Base-by-base conservation (phyloP, 2,329 filamentous ascomycete genomes). In the Myriosclerotinia curreyana region DNA sequence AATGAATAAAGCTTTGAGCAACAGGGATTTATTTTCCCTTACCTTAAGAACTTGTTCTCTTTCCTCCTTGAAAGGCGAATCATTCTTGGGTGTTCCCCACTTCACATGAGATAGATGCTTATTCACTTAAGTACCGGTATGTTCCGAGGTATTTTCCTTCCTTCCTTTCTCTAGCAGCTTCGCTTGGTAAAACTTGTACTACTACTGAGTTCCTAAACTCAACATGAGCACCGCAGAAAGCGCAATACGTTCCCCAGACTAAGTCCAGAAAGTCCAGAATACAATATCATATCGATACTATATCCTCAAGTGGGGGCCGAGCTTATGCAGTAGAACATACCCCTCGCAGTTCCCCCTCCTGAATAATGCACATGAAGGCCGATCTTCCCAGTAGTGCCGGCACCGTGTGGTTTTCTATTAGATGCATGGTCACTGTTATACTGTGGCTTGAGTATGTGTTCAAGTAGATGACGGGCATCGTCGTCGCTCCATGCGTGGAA, bases 401-500 rank as follows among this genome's bases (percentile, higher is more conserved):
- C 9, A 14, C 12, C 20, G 20, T 12, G n/a, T 46, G 12, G n/a
- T 20, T 12, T 12, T 5, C 40, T 48, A 17, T 12, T 48, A 48
- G n/a, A 48, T 48, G 20, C 44, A 22, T 48, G 44, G n/a, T 22
- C 12, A 28, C 28, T 17, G 14, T 50, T 28, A 15, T 22, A 20
- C 15, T 17, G 36, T 54, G n/a, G 36, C 52, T 28, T 54, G 8
- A 9, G 17, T 22, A 9, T 25, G 11, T 12, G 9, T 4, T 12
- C 38, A 31, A n/a, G 5, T n/a, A 14, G 28, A 9, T 20, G 17
- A 4, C 11, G 38, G 22, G 14, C 5, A 17, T 44, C 17, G 22
- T 56, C 53, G 38, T 31, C 25, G 38, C 53, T 25, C 38, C 14
- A 17, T 44, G 25, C 25, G 53, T 56, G 42, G 38, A 44, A 56